Base-by-base conservation (phyloP, 2,329 filamentous ascomycete species). In the Colletotrichum sp. region DNA sequence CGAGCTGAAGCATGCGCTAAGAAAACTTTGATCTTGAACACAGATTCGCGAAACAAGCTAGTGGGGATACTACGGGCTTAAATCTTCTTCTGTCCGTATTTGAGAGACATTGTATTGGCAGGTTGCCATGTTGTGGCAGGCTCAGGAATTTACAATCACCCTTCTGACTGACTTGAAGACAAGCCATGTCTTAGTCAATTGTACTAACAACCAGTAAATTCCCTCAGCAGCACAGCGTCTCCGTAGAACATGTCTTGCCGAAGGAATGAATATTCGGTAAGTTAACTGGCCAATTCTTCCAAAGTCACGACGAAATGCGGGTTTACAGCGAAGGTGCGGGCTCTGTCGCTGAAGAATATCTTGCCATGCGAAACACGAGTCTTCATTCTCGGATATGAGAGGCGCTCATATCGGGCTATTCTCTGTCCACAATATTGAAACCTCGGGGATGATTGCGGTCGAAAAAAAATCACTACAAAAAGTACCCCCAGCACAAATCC, bases 401-500 rank as follows among this genome's bases (percentile, higher is more conserved):
- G n/a, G n/a, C n/a, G n/a, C n/a, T n/a, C n/a, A n/a, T n/a, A n/a
- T n/a, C n/a, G n/a, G n/a, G n/a, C n/a, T n/a, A n/a, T n/a, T n/a
- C n/a, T n/a, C 39, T n/a, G 39, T 49, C 5, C 3, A n/a, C 0
- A 49, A 49, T 49, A 1, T 44, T n/a, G 6, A 6, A 2, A 21
- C 6, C 0, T 21, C 0, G 3, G 6, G 44, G 10, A 21, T 0
- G 44, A 49, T 49, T 21, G 39, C n/a, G n/a, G n/a, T n/a, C n/a
- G n/a, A n/a, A n/a, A n/a, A n/a, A 7, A 49, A 7, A 1, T 21
- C 44, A 1, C 0, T 7, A 0, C 5, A 6, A 49, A 49, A 49
- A 49, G 44, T 49, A 44, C 1, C 9, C 10, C 1, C 3, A 1
- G 0, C n/a, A 49, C n/a, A 13, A 49, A 16, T 4, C 4, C 5